Evolutionary conservation across 768 basidiomycete genomes (phyloP).

Genomic region (Rubroboletus satanas): DNA sequence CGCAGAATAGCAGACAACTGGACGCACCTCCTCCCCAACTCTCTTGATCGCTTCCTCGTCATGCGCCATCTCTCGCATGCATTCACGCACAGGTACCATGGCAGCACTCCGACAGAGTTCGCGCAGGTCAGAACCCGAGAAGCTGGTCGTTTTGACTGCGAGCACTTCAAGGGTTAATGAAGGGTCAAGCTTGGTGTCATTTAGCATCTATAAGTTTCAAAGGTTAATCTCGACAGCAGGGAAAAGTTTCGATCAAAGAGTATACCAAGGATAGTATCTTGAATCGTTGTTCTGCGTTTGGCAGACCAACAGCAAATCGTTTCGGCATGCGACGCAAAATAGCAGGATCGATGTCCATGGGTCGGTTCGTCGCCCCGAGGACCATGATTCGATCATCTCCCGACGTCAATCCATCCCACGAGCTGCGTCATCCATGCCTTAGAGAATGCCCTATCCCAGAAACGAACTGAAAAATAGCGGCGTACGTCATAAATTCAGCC

Average conservation of each 20-base stretch:
- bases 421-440: slow-evolving; percentile 37
- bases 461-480: slow-evolving; percentile 9
- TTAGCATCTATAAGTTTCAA: slow-evolving; percentile 62
- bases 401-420: slow-evolving; percentile 94
- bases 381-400: slow-evolving; percentile 80
- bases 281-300: slow-evolving; percentile 70
- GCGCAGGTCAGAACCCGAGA: slow-evolving; percentile 87
- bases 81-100: slow-evolving; percentile 88
- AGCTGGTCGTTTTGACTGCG: slow-evolving; percentile 65
- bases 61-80: slow-evolving; percentile 52
- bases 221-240: neutral
- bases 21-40: slow-evolving; percentile 40
- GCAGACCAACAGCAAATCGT: slow-evolving; percentile 83
- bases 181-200: slow-evolving; percentile 64
- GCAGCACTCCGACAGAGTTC: slow-evolving; percentile 93
- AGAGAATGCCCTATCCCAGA: neutral
- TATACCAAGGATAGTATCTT: slow-evolving; percentile 80
- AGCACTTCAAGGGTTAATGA: slow-evolving; percentile 59
- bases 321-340: slow-evolving; percentile 98
- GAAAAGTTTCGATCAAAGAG: neutral
- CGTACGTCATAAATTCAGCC: slow-evolving; percentile 90
- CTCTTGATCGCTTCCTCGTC: slow-evolving; percentile 47
- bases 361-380: slow-evolving; percentile 93
- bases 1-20: neutral
- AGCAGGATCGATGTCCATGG: slow-evolving; percentile 85